Percentiles rank a stretch among this genome's conserved stretches.
Evolutionary conservation across 225 moss, liverwort and hornwort species (phyloP).

Genomic region (Bryum argenteum): DNA sequence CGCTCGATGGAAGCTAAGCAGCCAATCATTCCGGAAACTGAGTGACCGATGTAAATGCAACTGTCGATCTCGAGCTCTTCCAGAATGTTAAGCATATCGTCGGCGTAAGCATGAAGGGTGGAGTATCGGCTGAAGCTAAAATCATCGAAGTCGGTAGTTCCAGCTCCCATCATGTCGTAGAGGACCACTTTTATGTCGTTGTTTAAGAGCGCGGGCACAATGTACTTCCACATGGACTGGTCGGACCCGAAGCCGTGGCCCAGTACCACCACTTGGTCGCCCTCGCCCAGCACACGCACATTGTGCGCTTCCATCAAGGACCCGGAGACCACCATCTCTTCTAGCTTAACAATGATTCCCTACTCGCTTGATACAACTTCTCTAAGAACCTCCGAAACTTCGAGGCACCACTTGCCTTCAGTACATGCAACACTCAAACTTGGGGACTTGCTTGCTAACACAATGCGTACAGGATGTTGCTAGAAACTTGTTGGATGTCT

Average conservation of each 20-base stretch:
- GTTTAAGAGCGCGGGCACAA: slow-evolving; percentile 52
- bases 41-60: slow-evolving; percentile 78
- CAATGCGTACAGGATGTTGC: too few species aligned
- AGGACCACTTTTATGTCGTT: slow-evolving; percentile 61
- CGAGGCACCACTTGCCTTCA: too few species aligned
- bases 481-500: too few species aligned
- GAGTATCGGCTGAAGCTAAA: slow-evolving; percentile 57
- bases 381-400: too few species aligned
- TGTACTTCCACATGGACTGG: slow-evolving; percentile 84
- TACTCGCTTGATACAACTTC: too few species aligned
- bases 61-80: slow-evolving; percentile 65
- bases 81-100: slow-evolving; percentile 74
- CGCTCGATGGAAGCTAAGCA: slow-evolving; percentile 78
- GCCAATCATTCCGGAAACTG: slow-evolving; percentile 82
- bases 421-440: too few species aligned
- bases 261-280: slow-evolving; percentile 61
- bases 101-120: slow-evolving; percentile 58
- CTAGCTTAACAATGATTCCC: not conserved
- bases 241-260: slow-evolving; percentile 79
- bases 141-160: slow-evolving; percentile 59
- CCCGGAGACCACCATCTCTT: not conserved
- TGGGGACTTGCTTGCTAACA: too few species aligned
- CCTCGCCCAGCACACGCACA: slow-evolving; percentile 66
- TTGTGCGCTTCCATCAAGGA: slow-evolving; percentile 52
- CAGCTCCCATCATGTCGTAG: slow-evolving; percentile 75